Base-by-base conservation (phyloP, 352 stramenopile species). In the Phytophthora sojae region DNA sequence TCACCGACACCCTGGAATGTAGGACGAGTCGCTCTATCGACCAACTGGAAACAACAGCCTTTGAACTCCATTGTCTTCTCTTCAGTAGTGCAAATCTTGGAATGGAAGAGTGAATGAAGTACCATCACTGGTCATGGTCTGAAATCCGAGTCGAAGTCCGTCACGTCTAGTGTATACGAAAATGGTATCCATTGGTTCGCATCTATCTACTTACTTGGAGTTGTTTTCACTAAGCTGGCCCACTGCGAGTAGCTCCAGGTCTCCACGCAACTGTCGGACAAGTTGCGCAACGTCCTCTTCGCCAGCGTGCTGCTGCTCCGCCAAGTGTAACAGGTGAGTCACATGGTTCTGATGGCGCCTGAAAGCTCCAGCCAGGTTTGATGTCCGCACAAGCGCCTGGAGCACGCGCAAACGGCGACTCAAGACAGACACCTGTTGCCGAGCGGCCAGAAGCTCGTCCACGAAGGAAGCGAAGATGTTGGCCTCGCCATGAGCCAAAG, bases 231-330 rank as follows among this genome's bases (percentile, higher is more conserved):
- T 30, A 30, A 64, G 57, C 17, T 70, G 70, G 4, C 83, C 83
- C 8, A 83, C 78, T 25, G 69, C 71, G 17, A 90, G 68, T n/a
- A 93, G 82, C 57, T 87, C 70, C 61, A 91, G 56, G 30, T 91
- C 85, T 59, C 83, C 85, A 26, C 73, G 80, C 50, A 93, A 25
- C 64, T 90, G 80, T 23, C 82, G 82, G n/a, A 84, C 54, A 50
- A 86, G 65, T 19, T 76, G 73, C 15, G 67, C 25, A 35, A 86
- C 57, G 44, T 90, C 76, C 12, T 84, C 73, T 8, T 79, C 81
- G 11, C 51, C 45, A 25, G 54, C 32, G 35, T 69, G 32, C 37
- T 82, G 50, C 44, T 73, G 62, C 32, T 81, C 77, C 30, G 82
- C 49, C 21, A 49, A 50, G 6, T 66, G 37, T 12, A 89, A 14